Percentiles rank a stretch among this genome's conserved stretches.
phyloP scores from a whole-genome alignment of 345 rosid genomes.

The Populus ilicifolia region DNA sequence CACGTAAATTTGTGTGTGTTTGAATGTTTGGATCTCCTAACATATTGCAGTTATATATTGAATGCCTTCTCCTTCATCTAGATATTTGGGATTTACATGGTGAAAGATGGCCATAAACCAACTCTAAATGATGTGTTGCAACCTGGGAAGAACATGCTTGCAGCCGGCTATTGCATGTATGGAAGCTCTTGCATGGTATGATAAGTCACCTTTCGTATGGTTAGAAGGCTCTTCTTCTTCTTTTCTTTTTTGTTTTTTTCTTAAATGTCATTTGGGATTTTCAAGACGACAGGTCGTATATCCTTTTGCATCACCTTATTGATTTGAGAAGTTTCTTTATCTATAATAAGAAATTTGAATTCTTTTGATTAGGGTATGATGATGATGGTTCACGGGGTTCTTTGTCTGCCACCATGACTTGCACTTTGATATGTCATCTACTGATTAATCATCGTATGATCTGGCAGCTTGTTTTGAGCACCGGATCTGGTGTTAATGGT shows the following conservation, averaged over 20 bases:
- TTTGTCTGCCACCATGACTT: background rate
- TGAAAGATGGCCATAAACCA: conserved; percentile 65
- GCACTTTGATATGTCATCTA: background rate
- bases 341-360: background rate
- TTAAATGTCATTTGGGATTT: background rate
- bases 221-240: background rate
- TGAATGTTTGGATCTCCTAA: too few relatives aligned
- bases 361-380: background rate
- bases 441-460: conserved; percentile 1
- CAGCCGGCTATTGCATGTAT: conserved; percentile 99
- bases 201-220: background rate
- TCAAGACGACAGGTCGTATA: background rate
- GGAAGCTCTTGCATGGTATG: conserved; percentile 99
- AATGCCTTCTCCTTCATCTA: conserved; percentile 36
- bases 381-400: background rate
- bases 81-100: conserved; percentile 90
- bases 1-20: too few relatives aligned
- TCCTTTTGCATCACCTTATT: background rate
- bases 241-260: too few relatives aligned
- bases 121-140: conserved; percentile 76
- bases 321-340: background rate
- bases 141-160: conserved; percentile 87
- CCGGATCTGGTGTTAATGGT: conserved; percentile 86
- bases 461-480: conserved; percentile 85
- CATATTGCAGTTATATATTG: conserved; percentile 23